These are phyloP conservation scores for Triticum turgidum DNA, from an alignment of 176 grass and related monocot genomes.

Conservation along the genomic window DNA sequence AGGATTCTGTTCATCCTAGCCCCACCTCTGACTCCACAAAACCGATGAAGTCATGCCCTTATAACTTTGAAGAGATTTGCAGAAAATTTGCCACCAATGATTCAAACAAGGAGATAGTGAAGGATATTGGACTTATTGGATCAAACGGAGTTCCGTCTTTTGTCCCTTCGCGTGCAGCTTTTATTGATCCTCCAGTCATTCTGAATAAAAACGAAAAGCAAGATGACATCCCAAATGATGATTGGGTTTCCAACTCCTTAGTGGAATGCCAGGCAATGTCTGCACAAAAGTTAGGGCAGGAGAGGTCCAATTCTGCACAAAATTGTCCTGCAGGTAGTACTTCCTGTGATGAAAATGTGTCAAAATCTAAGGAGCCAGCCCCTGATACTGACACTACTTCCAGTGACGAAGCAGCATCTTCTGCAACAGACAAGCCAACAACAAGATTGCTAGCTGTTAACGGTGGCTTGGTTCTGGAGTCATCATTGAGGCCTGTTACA, in stretches of 20 bases:
- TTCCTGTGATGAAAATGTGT: constrained; percentile 35
- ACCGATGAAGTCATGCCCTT: constrained; percentile 56
- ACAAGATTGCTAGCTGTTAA: constrained; percentile 44
- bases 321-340: constrained; percentile 29
- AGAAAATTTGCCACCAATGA: constrained; percentile 69
- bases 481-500: constrained; percentile 62
- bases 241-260: constrained; percentile 37
- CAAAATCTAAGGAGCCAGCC: constrained; percentile 40
- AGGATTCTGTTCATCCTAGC: constrained; percentile 26
- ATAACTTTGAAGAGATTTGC: constrained; percentile 78
- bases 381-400: constrained; percentile 21
- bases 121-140: constrained; percentile 77
- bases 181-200: constrained; percentile 56
- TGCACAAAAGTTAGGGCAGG: constrained; percentile 23
- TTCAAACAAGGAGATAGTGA: constrained; percentile 75
- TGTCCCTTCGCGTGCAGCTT: constrained; percentile 53
- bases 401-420: constrained; percentile 42
- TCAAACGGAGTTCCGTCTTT: constrained; percentile 77
- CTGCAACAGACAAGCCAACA: constrained; percentile 43
- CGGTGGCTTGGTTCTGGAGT: constrained; percentile 58
- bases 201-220: constrained; percentile 41
- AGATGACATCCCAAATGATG: constrained; percentile 30
- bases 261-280: constrained; percentile 39
- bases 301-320: constrained; percentile 37
- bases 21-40: constrained; percentile 30